phyloP scores from a whole-genome alignment of 805 yeast genomes.

The Lipomyces sp. region DNA sequence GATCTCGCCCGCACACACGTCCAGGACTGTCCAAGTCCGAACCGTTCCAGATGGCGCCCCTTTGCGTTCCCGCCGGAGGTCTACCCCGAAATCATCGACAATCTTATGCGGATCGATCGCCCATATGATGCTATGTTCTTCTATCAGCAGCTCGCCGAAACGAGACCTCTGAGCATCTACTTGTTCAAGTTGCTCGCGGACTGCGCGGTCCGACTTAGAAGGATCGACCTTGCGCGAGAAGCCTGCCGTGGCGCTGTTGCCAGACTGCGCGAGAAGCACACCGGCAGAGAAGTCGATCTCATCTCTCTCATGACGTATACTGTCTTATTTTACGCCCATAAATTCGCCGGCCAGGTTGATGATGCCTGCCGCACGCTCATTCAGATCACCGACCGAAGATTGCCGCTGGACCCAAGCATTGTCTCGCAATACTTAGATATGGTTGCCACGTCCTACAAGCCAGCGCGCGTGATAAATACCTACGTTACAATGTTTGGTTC shows the following conservation, averaged over 20 bases:
- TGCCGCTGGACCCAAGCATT: neutral
- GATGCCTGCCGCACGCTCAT: neutral
- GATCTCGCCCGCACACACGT: neutral
- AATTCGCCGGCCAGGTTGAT: constrained; percentile 7
- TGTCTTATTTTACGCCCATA: neutral
- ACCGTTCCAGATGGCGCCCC: neutral
- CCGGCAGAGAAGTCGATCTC: neutral
- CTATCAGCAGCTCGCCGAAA: neutral
- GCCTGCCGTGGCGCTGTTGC: neutral
- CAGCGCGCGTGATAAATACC: neutral
- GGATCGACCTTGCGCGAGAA: neutral
- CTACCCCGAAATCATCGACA: constrained; percentile 8
- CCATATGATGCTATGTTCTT: neutral
- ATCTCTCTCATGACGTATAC: neutral
- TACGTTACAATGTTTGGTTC: constrained; percentile 1
- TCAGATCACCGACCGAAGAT: constrained; percentile 11
- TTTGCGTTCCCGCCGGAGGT: neutral
- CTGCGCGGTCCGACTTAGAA: neutral
- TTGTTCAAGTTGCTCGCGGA: neutral
- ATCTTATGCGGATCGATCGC: neutral
- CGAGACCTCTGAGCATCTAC: neutral
- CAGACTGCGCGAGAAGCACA: neutral
- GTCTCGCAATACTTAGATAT: neutral
- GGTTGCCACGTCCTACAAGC: neutral
- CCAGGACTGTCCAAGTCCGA: neutral